phyloP scores from a whole-genome alignment of 225 moss, liverwort and hornwort genomes.

The Marchantia polymorpha region DNA sequence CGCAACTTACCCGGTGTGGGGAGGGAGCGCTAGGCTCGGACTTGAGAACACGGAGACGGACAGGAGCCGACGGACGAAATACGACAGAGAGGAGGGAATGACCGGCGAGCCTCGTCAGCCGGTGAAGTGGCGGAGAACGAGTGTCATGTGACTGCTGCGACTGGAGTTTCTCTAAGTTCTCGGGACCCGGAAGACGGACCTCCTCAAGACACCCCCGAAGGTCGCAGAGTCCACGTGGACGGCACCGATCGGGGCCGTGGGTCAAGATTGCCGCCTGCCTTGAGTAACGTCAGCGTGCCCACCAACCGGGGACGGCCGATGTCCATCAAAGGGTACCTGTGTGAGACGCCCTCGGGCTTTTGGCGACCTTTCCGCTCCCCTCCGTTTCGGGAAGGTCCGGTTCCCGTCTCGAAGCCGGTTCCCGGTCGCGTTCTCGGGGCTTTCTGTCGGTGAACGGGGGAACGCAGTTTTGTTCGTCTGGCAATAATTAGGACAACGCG shows the following conservation, averaged over 20 bases:
- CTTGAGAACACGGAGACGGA: slow-evolving; percentile 15
- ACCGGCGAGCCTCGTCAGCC: background rate
- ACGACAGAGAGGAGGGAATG: background rate
- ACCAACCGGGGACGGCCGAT: slow-evolving; percentile 18
- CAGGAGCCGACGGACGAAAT: background rate
- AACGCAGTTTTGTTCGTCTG: slow-evolving; percentile 3
- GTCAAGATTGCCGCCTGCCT: background rate
- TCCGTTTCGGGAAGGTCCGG: background rate
- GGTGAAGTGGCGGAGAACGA: background rate
- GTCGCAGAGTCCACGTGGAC: background rate
- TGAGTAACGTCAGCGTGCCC: slow-evolving; percentile 6
- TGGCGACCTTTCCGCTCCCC: background rate
- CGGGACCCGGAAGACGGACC: background rate
- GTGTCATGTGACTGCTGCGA: slow-evolving; percentile 10
- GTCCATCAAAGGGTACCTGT: background rate
- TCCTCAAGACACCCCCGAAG: background rate
- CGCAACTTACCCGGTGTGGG: too few species aligned
- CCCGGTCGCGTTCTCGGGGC: background rate
- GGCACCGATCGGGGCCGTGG: background rate
- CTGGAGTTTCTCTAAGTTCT: background rate
- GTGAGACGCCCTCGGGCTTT: background rate
- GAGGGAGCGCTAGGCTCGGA: background rate
- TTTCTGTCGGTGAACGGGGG: slow-evolving; percentile 4
- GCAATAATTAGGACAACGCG: slow-evolving; percentile 14
- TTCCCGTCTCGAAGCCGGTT: background rate